Evolutionary conservation across 257 asterid species (phyloP).

Genomic region (Ajuga chamaepitys): DNA sequence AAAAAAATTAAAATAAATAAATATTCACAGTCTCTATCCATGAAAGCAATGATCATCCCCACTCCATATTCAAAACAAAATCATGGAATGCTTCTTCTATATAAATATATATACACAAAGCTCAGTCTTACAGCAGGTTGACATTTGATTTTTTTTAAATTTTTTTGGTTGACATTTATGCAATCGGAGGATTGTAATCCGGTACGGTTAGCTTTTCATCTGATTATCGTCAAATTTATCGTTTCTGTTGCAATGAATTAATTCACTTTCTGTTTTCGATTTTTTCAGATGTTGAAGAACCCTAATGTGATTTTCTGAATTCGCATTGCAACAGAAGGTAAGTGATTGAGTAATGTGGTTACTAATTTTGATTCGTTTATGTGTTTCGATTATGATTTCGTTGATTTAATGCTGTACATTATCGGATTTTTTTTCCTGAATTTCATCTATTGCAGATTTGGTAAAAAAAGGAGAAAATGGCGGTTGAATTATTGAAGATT

Average conservation of each 20-base stretch:
- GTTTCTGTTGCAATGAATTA: not conserved
- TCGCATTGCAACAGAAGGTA: conserved; percentile 15
- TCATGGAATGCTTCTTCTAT: not conserved
- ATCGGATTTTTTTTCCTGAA: conserved; percentile 19
- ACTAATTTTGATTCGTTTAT: conserved; percentile 9
- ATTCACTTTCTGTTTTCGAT: not conserved
- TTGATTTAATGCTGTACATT: conserved; percentile 18
- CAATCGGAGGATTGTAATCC: conserved; percentile 6
- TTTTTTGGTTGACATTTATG: too few species aligned
- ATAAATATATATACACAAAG: too few species aligned
- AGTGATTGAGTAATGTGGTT: conserved; percentile 14
- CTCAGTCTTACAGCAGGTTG: too few species aligned
- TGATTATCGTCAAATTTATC: not conserved
- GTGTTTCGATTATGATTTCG: conserved; percentile 4
- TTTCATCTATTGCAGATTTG: conserved; percentile 32
- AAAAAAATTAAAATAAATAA: too few species aligned
- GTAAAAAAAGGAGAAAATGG: conserved; percentile 20
- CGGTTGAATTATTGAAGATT: conserved; percentile 31
- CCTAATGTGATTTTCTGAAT: conserved; percentile 7
- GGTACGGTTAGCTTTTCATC: conserved; percentile 4
- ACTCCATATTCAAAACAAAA: not conserved
- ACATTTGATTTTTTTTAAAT: too few species aligned
- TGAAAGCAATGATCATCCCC: conserved; percentile 12
- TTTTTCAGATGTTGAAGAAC: conserved; percentile 25
- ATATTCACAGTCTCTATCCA: not conserved